phyloP scores from a whole-genome alignment of 495 filamentous ascomycete genomes.

The Elasticomyces elasticus region DNA sequence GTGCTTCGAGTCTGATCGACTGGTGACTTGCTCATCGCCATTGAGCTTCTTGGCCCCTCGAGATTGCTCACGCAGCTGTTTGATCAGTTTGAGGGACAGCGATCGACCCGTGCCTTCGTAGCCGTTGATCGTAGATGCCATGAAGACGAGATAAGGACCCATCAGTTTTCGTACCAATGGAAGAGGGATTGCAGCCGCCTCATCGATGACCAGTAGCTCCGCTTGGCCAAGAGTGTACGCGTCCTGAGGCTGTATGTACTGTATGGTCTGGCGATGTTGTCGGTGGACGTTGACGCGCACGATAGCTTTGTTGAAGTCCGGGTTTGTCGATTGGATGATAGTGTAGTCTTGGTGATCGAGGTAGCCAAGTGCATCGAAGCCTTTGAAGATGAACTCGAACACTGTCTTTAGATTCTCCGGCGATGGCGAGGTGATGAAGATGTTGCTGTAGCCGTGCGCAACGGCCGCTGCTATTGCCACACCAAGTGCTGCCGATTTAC shows the following conservation, averaged over 20 bases:
- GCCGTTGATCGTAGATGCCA: conserved; percentile 98
- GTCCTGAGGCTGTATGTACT: conserved; percentile 96
- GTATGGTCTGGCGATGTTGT: conserved; percentile 94
- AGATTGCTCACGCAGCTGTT: conserved; percentile 92
- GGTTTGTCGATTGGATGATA: conserved; percentile 96
- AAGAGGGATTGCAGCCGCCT: conserved; percentile 92
- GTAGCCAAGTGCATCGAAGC: conserved; percentile 88
- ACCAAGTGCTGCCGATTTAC: conserved; percentile 93
- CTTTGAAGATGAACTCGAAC: conserved; percentile 98
- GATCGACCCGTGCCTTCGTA: conserved; percentile 97
- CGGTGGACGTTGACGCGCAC: conserved; percentile 93
- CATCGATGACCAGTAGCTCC: conserved; percentile 92
- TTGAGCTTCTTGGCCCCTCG: conserved; percentile 44
- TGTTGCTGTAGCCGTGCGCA: conserved; percentile 95
- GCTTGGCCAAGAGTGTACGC: conserved; percentile 90
- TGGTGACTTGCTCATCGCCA: conserved; percentile 53
- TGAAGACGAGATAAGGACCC: conserved; percentile 97
- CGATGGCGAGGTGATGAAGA: conserved; percentile 97
- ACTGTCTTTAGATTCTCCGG: conserved; percentile 97
- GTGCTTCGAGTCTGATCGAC: conserved; percentile 56
- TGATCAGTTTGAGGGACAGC: conserved; percentile 90
- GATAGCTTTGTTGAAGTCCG: conserved; percentile 98
- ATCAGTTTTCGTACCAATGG: conserved; percentile 87
- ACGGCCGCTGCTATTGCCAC: conserved; percentile 89
- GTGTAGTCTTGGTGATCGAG: conserved; percentile 93